phyloP scores from a whole-genome alignment of 805 yeast species.

The Wickerhamia fluorescens region DNA sequence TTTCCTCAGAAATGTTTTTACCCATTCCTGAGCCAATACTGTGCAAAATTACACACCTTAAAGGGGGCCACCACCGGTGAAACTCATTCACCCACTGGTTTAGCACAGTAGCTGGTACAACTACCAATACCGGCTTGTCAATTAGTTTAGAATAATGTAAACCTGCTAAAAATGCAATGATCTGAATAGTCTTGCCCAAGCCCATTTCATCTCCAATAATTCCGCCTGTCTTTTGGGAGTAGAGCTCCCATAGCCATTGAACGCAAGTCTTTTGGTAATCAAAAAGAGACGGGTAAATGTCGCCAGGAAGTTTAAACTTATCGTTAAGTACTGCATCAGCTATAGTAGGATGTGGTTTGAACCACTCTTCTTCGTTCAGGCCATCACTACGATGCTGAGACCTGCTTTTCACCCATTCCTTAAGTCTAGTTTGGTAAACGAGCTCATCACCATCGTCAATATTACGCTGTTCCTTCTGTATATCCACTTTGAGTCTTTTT shows the following conservation, averaged over 20 bases:
- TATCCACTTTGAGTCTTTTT: too few species aligned
- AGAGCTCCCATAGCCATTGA: constrained; percentile 96
- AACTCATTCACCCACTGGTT: constrained; percentile 97
- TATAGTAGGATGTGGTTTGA: constrained; percentile 65
- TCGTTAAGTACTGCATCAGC: constrained; percentile 71
- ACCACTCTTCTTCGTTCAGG: constrained; percentile 33
- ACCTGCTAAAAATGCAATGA: constrained; percentile 86
- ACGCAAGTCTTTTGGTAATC: constrained; percentile 96
- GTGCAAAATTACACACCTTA: constrained; percentile 79
- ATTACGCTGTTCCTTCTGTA: constrained; percentile 19
- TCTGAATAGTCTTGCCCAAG: constrained; percentile 89
- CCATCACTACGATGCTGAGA: constrained; percentile 30
- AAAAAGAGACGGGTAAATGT: constrained; percentile 76
- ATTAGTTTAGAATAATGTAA: constrained; percentile 74
- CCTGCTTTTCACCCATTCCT: constrained; percentile 53
- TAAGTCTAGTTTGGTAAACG: constrained; percentile 53
- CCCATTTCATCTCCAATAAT: constrained; percentile 99
- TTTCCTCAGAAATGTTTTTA: constrained; percentile 28
- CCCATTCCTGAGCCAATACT: constrained; percentile 88
- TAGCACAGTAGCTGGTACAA: constrained; percentile 95
- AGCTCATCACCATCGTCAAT: constrained; percentile 79
- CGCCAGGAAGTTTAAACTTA: constrained; percentile 78
- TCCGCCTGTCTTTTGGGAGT: constrained; percentile 85
- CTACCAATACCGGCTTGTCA: constrained; percentile 73
- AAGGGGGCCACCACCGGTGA: constrained; percentile 97